Evolutionary conservation across 768 basidiomycete genomes (phyloP), one percentile per base, ranked within the genome.

Genomic region (Phanerochaete carnosa): DNA sequence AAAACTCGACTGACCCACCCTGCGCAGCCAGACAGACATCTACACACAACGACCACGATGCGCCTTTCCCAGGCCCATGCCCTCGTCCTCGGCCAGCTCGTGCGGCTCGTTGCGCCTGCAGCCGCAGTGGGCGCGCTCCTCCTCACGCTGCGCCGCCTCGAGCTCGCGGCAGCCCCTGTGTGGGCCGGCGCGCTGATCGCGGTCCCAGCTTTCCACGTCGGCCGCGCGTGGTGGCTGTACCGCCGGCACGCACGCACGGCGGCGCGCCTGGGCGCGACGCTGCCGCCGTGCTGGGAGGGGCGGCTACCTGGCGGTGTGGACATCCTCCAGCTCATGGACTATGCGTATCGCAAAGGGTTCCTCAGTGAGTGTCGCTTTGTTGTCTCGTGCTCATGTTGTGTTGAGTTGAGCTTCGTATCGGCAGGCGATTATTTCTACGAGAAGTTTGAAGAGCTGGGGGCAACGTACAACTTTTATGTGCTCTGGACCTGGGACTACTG

Each of bases 241-340:
- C 3, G 16, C 25, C 47, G 23, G 13, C 23, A 6, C 39, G 16
- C 8, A 19, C 59, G 59, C 22, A 58, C 28, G 43, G 63, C 63
- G 1, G 51, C 47, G 2, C 32, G 43, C 22, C 11, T 55, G 1
- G 63, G 63, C 2, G 63, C 63, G 12, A 22, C 45, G n/a, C 37
- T 35, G 50, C 53, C 73, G n/a, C 76, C 77, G 25, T 62, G 61
- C 2, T 66, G 72, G 46, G 63, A 57, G 23, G 77, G 79, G 15
- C 61, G 62, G 47, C 60, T 65, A 57, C 69, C 72, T 3, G 78
- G 74, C n/a, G 74, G 72, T 64, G 22, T 71, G 23, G 79, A 80
- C 58, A 35, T 72, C 11, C 39, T 80, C 11, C n/a, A 64, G 4
- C 25, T 58, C 12, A 60, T 74, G 23, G n/a, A 72, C 2, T 7